These are phyloP conservation scores for Allium sativum DNA, from an alignment of 106 monocot genomes.

Conservation along the genomic window DNA sequence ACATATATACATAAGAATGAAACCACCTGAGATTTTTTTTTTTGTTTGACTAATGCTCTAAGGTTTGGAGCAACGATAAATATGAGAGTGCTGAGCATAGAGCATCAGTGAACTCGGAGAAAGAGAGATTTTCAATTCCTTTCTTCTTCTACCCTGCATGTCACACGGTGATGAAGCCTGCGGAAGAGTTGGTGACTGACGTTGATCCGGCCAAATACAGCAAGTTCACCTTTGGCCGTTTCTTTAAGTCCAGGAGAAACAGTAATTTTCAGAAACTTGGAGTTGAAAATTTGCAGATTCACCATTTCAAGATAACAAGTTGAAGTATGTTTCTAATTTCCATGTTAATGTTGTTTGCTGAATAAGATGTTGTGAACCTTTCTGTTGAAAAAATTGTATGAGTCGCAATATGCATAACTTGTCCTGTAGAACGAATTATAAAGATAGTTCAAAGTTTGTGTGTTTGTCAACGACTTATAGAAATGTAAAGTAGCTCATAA, in stretches of 20 bases:
- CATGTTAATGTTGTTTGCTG: too few relatives aligned
- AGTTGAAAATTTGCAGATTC: conserved; percentile 54
- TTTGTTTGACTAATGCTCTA: too few relatives aligned
- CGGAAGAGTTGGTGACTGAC: conserved; percentile 43
- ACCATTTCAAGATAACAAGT: conserved; percentile 37
- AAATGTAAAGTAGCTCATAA: too few relatives aligned
- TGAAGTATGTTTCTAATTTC: too few relatives aligned
- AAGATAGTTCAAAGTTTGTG: too few relatives aligned
- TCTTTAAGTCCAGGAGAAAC: conserved; percentile 30
- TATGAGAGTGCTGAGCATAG: conserved; percentile 71
- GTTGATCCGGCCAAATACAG: conserved; percentile 33
- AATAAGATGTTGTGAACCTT: too few relatives aligned
- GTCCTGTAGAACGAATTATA: too few relatives aligned
- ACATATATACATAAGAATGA: background rate
- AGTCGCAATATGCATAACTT: too few relatives aligned
- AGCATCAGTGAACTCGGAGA: conserved; percentile 50
- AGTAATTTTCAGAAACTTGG: conserved; percentile 53
- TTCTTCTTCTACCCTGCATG: conserved; percentile 61
- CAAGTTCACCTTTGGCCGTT: conserved; percentile 43
- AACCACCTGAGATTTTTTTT: background rate
- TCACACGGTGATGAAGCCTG: conserved; percentile 28
- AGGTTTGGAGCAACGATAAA: conserved; percentile 74
- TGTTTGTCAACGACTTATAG: too few relatives aligned
- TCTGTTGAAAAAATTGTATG: too few relatives aligned
- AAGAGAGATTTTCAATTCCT: conserved; percentile 62